Conservation (phyloP, 345 rosid genomes). For the Gynandropsis gynandra region DNA sequence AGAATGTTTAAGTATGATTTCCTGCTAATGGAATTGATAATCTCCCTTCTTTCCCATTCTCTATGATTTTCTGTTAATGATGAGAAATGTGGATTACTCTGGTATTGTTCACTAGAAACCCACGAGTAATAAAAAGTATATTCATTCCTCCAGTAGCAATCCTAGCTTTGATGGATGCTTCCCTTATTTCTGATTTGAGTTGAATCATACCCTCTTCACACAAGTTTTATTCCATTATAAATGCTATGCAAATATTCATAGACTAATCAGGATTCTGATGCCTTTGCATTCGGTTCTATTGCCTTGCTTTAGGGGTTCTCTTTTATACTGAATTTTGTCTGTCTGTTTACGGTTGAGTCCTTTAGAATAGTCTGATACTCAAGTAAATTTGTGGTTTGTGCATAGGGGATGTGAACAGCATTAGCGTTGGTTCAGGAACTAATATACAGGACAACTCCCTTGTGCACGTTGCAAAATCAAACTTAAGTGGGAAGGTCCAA, state of each 20-base stretch:
- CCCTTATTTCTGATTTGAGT: background rate
- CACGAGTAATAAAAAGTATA: too few species aligned
- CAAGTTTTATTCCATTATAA: too few species aligned
- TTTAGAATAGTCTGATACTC: too few species aligned
- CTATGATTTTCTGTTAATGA: too few species aligned
- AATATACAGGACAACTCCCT: constrained; percentile 97
- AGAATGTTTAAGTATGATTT: background rate
- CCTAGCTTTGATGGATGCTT: too few species aligned
- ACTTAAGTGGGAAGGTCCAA: constrained; percentile 81
- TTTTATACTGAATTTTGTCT: background rate
- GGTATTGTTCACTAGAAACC: too few species aligned
- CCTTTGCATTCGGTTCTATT: background rate
- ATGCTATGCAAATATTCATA: constrained; percentile 6
- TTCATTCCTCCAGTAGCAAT: too few species aligned
- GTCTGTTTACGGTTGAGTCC: background rate
- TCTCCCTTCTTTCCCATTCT: too few species aligned
- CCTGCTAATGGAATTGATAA: constrained; percentile 4
- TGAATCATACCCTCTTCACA: too few species aligned
- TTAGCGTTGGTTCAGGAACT: constrained; percentile 78
- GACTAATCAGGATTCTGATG: background rate
- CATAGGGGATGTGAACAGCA: constrained; percentile 79
- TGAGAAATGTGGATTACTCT: too few species aligned
- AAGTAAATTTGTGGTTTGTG: constrained; percentile 14
- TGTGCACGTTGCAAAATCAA: constrained; percentile 93
- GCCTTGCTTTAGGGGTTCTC: constrained; percentile 1